A percentile compares a stretch with the other conserved stretches of the same genome.
These are phyloP conservation scores for Boletus chippewaensis DNA, from an alignment of 1,284 basidiomycete genomes.

Conservation along the genomic window DNA sequence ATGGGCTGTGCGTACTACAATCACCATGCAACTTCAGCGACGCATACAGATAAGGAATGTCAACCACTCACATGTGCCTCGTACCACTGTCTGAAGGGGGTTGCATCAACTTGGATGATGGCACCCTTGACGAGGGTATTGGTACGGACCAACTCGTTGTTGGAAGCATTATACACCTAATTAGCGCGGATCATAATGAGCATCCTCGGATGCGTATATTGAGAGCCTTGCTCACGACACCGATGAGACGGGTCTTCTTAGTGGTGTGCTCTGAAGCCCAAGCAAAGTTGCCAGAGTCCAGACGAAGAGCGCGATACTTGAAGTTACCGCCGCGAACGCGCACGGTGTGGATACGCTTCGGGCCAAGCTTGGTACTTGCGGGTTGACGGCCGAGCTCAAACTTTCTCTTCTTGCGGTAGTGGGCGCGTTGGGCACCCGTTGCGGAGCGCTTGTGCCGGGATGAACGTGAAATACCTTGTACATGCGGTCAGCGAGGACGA, in stretches of 20 bases:
- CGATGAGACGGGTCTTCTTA: constrained; percentile 89
- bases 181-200: constrained; percentile 5
- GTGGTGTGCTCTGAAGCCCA: constrained; percentile 93
- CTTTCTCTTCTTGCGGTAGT: constrained; percentile 99
- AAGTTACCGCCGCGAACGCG: constrained; percentile 89
- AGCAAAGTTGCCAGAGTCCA: constrained; percentile 93
- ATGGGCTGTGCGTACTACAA: constrained; percentile 84
- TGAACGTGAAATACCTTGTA: constrained; percentile 84
- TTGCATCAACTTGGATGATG: constrained; percentile 93
- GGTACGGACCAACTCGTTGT: constrained; percentile 98
- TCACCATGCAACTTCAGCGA: constrained; percentile 9
- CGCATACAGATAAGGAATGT: background rate
- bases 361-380: constrained; percentile 90
- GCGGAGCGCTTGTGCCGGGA: constrained; percentile 94
- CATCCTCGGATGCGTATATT: constrained; percentile 2
- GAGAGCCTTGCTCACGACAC: constrained; percentile 66
- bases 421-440: constrained; percentile 87
- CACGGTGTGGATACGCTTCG: constrained; percentile 89
- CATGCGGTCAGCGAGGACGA: constrained; percentile 8
- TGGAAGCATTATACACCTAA: constrained; percentile 94
- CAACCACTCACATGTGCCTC: constrained; percentile 77
- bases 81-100: constrained; percentile 98
- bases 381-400: constrained; percentile 96
- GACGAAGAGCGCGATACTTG: constrained; percentile 91
- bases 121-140: constrained; percentile 95